Base-by-base conservation (phyloP, 1,284 basidiomycete genomes). In the Pseudozyma sp. region DNA sequence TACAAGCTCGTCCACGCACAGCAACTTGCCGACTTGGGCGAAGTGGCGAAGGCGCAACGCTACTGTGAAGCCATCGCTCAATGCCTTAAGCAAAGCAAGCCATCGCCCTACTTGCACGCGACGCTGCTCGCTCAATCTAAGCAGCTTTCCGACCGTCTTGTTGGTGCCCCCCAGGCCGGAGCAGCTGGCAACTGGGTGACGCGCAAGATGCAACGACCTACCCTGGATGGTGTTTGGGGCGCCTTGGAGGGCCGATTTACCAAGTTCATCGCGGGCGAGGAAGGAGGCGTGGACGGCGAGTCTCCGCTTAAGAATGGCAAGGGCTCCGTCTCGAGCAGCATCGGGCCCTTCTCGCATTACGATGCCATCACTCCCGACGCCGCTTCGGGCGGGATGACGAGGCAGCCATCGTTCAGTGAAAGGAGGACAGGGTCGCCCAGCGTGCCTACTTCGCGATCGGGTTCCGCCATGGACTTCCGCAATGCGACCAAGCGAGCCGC, bases 171-270 rank as follows among this genome's bases (percentile, higher is more conserved):
- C 31, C 89, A 91, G 25, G 57, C 61, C 13, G 65, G 65, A 13
- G 60, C 57, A 1, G 68, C 66, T 12, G 76, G 72, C 54, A 80
- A 72, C 59, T 83, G 94, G 93, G 92, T 95, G 70, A 88, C 90
- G 35, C 89, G 90, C 39, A 85, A 85, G 39, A 83, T 86, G 65
- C 83, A 72, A 92, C 94, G 86, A 38, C 94, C 95, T 0, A 97
- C 93, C 64, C 88, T 98, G 55, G 95, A 97, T 81, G 92, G 92
- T 49, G 90, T 99, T 51, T 93, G 96, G 57, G 92, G 91, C 57
- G 97, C 94, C 90, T 88, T 99, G 31, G 96, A 96, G 85, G 92
- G 93, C n/a, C 90, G 92, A 13, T 90, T 99, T 77, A 95, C 94
- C 35, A 97, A 97, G 85, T 92, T 99, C 78, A 96, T 99, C 70